These are phyloP conservation scores for Vanderwaltozyma polyspora DNA, from an alignment of 805 yeast species.

Conservation along the genomic window DNA sequence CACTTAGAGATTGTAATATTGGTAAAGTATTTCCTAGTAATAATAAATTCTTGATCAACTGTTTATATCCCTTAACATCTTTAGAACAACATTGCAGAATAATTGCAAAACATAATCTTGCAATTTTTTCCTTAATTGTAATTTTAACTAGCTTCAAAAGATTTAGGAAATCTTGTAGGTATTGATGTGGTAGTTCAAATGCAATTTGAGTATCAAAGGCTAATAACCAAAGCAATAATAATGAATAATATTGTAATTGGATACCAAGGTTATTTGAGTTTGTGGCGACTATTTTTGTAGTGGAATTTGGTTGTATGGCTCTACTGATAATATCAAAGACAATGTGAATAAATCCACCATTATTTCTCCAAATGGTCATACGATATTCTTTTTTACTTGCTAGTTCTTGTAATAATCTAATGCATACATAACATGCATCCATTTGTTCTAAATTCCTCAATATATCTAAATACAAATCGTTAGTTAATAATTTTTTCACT, in stretches of 20 bases:
- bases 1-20: slow-evolving; percentile 55
- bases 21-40: slow-evolving; percentile 68
- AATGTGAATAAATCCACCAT: slow-evolving; percentile 36
- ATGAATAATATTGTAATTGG: slow-evolving; percentile 73
- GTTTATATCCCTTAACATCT: slow-evolving; percentile 30
- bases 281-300: slow-evolving; percentile 24
- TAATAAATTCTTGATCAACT: slow-evolving; percentile 52
- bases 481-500: slow-evolving; percentile 13
- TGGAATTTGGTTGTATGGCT: slow-evolving; percentile 21
- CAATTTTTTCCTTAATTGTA: slow-evolving; percentile 86
- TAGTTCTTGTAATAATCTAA: slow-evolving; percentile 25
- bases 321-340: slow-evolving; percentile 37
- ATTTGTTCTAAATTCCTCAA: slow-evolving; percentile 18
- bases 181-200: slow-evolving; percentile 42
- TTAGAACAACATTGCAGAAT: slow-evolving; percentile 46
- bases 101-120: slow-evolving; percentile 70
- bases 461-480: slow-evolving; percentile 15
- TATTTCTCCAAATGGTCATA: slow-evolving; percentile 20
- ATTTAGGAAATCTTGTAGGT: slow-evolving; percentile 36
- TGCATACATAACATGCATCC: slow-evolving; percentile 25
- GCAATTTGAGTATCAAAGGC: slow-evolving; percentile 54
- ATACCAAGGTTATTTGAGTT: slow-evolving; percentile 39
- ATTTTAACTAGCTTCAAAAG: slow-evolving; percentile 50
- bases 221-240: slow-evolving; percentile 74
- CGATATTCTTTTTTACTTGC: slow-evolving; percentile 20